A percentile compares a stretch with the other conserved stretches of the same genome.
Evolutionary conservation across 2,329 filamentous ascomycete species (phyloP).

Genomic region (Talaromyces rugulosus): DNA sequence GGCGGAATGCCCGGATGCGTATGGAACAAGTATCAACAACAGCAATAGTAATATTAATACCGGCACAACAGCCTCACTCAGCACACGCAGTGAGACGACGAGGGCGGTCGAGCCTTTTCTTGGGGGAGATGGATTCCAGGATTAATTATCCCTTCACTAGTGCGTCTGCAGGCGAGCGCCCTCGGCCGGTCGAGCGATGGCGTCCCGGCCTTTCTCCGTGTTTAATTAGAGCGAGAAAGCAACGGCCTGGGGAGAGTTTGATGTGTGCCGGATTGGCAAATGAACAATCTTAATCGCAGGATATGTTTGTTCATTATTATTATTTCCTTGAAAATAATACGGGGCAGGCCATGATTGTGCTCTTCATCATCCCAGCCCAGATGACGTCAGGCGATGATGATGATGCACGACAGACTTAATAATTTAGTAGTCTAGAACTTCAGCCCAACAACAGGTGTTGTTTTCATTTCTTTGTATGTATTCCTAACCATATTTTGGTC

Average conservation of each 20-base stretch:
- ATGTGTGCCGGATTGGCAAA: too few relatives aligned
- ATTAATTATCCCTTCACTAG: neutral
- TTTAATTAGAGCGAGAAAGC: neutral
- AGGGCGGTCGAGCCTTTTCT: neutral
- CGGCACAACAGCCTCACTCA: neutral
- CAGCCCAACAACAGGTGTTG: neutral
- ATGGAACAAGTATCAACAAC: neutral
- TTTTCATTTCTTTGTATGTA: neutral
- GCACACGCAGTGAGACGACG: neutral
- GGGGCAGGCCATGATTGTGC: neutral
- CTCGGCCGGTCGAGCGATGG: neutral
- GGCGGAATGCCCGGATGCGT: conserved; percentile 18
- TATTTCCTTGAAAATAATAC: neutral
- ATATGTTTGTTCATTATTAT: too few relatives aligned
- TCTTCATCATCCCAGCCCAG: neutral
- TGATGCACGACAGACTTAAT: neutral
- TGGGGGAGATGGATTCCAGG: neutral
- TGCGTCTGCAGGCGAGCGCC: neutral
- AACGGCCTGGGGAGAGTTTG: too few relatives aligned
- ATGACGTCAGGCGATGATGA: conserved; percentile 11
- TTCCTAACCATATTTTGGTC: neutral
- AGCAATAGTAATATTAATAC: neutral
- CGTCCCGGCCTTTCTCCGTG: neutral
- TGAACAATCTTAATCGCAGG: too few relatives aligned
- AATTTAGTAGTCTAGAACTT: neutral